Percentiles rank a stretch among this genome's conserved stretches.
Conservation (phyloP, 805 yeast species). For the Lipomyces mesembrius region DNA sequence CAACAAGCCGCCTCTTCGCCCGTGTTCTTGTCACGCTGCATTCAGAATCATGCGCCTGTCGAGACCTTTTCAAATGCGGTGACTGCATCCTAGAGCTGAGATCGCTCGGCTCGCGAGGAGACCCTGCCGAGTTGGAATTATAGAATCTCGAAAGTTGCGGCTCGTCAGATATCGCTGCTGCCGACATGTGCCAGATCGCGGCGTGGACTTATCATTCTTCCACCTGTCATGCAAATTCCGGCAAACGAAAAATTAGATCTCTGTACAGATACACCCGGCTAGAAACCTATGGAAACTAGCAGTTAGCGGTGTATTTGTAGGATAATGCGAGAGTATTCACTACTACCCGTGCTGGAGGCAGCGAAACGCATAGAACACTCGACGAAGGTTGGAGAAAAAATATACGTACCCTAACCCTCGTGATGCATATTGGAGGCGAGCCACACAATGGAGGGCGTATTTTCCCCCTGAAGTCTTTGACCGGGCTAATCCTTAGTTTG, state of each 20-base stretch:
- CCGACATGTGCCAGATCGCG: not conserved
- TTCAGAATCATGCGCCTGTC: conserved; percentile 15
- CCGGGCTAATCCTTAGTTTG: not conserved
- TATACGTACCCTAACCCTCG: not conserved
- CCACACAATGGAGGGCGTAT: no score
- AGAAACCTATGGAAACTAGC: no score
- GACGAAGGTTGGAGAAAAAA: not conserved
- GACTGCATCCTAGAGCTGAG: conserved; percentile 7
- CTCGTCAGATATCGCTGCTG: not conserved
- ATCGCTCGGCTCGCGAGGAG: not conserved
- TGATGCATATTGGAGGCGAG: no score
- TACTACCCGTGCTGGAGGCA: not conserved
- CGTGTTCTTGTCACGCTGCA: conserved; percentile 10
- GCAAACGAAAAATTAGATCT: no score
- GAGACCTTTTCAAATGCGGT: conserved; percentile 6
- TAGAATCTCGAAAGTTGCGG: not conserved
- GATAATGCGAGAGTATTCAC: no score
- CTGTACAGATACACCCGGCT: no score
- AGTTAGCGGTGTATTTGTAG: no score
- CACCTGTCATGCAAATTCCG: not conserved
- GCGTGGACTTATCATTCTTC: conserved; percentile 1
- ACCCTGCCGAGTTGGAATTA: not conserved
- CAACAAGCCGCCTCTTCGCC: conserved; percentile 30
- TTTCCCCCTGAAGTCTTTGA: not conserved
- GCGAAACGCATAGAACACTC: not conserved